phyloP scores from a whole-genome alignment of 495 filamentous ascomycete genomes.

The Zalerion maritima region DNA sequence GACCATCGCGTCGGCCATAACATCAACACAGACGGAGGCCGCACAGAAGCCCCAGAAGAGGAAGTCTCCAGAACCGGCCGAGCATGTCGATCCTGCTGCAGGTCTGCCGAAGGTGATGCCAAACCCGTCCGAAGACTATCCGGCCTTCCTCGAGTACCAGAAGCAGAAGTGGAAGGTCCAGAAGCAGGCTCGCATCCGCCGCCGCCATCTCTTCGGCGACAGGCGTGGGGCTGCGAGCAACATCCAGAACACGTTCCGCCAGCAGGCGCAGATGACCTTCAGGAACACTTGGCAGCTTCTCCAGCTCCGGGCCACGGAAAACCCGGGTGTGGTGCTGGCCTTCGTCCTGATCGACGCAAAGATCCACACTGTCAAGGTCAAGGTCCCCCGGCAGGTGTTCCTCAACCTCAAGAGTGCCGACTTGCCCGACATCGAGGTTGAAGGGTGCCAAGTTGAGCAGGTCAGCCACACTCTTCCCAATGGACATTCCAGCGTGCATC shows the following conservation, averaged over 20 bases:
- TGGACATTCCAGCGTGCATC: constrained; percentile 80
- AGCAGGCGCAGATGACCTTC: constrained; percentile 78
- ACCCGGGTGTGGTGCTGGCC: constrained; percentile 71
- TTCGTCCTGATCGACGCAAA: constrained; percentile 90
- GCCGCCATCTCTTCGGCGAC: constrained; percentile 88
- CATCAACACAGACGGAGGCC: constrained; percentile 24
- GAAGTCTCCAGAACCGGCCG: constrained; percentile 53
- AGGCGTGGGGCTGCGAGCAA: constrained; percentile 51
- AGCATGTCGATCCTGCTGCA: constrained; percentile 64
- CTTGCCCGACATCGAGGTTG: constrained; percentile 76
- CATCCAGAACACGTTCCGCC: constrained; percentile 77
- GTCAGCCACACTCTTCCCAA: constrained; percentile 87
- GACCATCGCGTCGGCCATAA: constrained; percentile 42
- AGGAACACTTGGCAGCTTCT: constrained; percentile 89
- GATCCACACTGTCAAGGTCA: constrained; percentile 73
- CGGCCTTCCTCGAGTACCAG: constrained; percentile 82
- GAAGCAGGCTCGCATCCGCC: constrained; percentile 73
- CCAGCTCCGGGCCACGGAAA: constrained; percentile 66
- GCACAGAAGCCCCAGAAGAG: constrained; percentile 59
- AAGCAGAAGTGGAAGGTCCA: constrained; percentile 99
- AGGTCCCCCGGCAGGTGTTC: constrained; percentile 78
- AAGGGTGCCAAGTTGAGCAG: constrained; percentile 78
- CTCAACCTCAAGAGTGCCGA: constrained; percentile 79
- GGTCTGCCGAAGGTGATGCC: constrained; percentile 78
- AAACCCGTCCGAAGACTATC: constrained; percentile 70